A percentile compares a stretch with the other conserved stretches of the same genome.
Evolutionary conservation across 2,329 filamentous ascomycete genomes (phyloP).

Genomic region (Pseudogymnoascus pannorum): DNA sequence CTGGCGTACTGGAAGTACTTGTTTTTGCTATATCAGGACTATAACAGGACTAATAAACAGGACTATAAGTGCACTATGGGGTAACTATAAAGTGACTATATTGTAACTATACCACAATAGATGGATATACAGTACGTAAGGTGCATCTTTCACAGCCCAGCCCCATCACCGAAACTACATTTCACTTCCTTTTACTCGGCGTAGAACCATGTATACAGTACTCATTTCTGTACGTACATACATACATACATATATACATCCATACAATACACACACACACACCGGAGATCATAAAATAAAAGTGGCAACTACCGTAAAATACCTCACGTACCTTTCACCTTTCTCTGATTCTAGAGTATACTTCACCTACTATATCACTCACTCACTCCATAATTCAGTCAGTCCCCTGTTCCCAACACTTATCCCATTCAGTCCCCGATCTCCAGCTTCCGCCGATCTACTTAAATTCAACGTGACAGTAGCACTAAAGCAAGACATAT

Average conservation of each 20-base stretch:
- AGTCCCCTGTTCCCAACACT: background rate
- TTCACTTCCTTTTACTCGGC: background rate
- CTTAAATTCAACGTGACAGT: constrained; percentile 3
- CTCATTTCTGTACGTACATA: background rate
- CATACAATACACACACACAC: no score
- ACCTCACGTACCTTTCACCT: background rate
- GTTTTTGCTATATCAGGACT: background rate
- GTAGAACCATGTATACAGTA: background rate
- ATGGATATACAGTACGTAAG: background rate
- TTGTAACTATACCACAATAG: background rate
- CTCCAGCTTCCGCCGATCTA: background rate
- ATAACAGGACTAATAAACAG: background rate
- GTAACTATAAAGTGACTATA: background rate
- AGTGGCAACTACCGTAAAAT: background rate
- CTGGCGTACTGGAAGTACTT: background rate
- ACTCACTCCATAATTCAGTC: no score
- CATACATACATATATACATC: no score
- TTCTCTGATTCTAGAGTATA: background rate
- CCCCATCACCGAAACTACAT: background rate
- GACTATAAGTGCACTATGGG: background rate
- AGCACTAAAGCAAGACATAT: background rate
- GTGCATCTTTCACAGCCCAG: background rate
- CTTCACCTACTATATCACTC: no score
- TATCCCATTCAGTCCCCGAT: background rate
- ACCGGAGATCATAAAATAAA: no score